Evolutionary conservation across 352 stramenopile species (phyloP).

Genomic region (Elongisporangium anandrum): DNA sequence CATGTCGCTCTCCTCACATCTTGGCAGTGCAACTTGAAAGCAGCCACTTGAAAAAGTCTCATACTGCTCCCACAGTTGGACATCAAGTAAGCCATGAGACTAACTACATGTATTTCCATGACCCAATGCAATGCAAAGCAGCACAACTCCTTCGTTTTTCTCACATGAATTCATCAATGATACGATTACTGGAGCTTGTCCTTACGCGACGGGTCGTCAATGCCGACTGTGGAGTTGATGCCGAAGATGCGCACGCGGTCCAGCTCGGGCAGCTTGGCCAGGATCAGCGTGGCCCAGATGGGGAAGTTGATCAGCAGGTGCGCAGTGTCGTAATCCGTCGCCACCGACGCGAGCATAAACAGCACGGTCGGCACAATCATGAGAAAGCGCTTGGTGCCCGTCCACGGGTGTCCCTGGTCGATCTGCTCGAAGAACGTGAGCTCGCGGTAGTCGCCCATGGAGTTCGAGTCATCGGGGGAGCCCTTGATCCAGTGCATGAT

Average conservation of each 20-base stretch:
- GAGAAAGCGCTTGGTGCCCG: constrained; percentile 92
- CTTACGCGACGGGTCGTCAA: constrained; percentile 79
- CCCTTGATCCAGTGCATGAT: constrained; percentile 97
- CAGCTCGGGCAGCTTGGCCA: constrained; percentile 92
- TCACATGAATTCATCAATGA: constrained; percentile 5
- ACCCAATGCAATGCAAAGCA: background rate
- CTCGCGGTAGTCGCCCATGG: constrained; percentile 90
- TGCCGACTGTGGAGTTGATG: constrained; percentile 95
- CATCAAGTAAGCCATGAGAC: too few relatives aligned
- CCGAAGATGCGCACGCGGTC: constrained; percentile 94
- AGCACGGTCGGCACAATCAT: constrained; percentile 92
- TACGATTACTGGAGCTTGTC: constrained; percentile 41
- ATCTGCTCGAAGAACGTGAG: constrained; percentile 97
- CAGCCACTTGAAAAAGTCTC: background rate
- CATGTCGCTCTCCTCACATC: too few relatives aligned
- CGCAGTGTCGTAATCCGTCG: constrained; percentile 85
- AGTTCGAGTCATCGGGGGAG: constrained; percentile 88
- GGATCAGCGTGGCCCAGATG: constrained; percentile 88
- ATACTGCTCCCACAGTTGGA: too few relatives aligned
- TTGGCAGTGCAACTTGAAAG: background rate
- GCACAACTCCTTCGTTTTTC: background rate
- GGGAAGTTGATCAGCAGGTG: constrained; percentile 90
- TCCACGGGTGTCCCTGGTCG: constrained; percentile 89
- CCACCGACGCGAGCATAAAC: constrained; percentile 81
- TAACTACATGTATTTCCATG: too few relatives aligned